These are phyloP conservation scores for Gossypium trilobum DNA, from an alignment of 441 rosid species.

Conservation along the genomic window DNA sequence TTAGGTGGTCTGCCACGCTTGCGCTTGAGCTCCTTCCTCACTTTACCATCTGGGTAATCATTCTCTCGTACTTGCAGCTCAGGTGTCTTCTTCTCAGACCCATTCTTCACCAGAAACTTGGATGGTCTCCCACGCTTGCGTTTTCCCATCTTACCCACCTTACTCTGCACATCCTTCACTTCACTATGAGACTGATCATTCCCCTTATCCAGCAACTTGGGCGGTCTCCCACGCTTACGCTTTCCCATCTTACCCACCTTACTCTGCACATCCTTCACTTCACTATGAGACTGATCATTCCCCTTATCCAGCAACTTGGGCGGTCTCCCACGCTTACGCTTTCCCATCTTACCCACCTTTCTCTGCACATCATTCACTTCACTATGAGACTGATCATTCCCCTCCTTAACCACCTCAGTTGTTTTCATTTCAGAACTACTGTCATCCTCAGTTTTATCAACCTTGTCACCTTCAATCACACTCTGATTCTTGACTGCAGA, in stretches of 20 bases:
- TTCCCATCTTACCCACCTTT: conserved; percentile 1
- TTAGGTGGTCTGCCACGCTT: conserved; percentile 25
- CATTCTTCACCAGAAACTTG: not conserved
- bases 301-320: not conserved
- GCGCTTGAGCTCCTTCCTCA: not conserved
- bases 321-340: not conserved
- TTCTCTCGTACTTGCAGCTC: not conserved
- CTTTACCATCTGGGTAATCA: not conserved
- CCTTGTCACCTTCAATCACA: conserved; percentile 11
- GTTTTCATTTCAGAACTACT: conserved; percentile 12
- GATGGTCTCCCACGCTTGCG: conserved; percentile 17
- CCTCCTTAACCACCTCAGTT: conserved; percentile 8
- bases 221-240: not conserved
- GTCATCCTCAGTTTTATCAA: conserved; percentile 9
- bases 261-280: conserved; percentile 16
- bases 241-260: not conserved
- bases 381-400: not conserved
- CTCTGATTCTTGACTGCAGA: conserved; percentile 21
- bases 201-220: not conserved
- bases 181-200: not conserved
- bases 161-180: not conserved
- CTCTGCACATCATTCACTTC: conserved; percentile 16
- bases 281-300: not conserved
- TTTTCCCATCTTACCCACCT: not conserved
- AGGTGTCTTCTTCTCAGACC: not conserved